A percentile compares a stretch with the other conserved stretches of the same genome.
Conservation (phyloP, 2,329 filamentous ascomycete species). For the Fusarium solani-melongenae region DNA sequence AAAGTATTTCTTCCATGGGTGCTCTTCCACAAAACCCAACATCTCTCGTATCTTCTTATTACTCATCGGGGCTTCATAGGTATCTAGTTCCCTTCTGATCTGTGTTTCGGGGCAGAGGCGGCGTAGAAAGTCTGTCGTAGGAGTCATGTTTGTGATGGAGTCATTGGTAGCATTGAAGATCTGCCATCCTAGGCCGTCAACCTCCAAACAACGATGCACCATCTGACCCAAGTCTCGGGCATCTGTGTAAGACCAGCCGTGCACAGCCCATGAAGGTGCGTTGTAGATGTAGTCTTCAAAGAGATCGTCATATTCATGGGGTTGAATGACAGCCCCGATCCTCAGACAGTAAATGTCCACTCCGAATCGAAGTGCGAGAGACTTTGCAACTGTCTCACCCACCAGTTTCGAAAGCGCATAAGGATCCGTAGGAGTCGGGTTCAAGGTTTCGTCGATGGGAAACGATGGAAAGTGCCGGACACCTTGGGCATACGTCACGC, state of each 20-base stretch:
- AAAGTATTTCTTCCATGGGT: background rate
- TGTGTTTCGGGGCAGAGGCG: background rate
- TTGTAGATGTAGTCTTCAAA: background rate
- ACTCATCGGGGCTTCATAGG: background rate
- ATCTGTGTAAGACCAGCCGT: background rate
- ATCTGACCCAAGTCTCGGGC: background rate
- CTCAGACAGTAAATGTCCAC: background rate
- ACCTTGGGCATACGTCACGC: background rate
- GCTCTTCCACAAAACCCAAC: background rate
- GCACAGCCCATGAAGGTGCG: background rate
- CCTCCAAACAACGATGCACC: background rate
- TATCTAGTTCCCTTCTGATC: background rate
- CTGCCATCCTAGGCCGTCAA: background rate
- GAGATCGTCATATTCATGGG: background rate
- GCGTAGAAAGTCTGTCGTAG: background rate
- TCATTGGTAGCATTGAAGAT: background rate
- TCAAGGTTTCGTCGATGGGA: background rate
- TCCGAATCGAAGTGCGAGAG: background rate
- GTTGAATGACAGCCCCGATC: background rate
- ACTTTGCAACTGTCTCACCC: background rate
- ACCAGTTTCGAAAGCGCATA: background rate
- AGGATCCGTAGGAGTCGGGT: background rate
- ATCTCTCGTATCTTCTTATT: background rate
- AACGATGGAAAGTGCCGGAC: background rate
- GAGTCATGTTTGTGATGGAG: background rate